Evolutionary conservation across 768 basidiomycete genomes (phyloP).

Genomic region (Chalciporus sphaerocephalus): DNA sequence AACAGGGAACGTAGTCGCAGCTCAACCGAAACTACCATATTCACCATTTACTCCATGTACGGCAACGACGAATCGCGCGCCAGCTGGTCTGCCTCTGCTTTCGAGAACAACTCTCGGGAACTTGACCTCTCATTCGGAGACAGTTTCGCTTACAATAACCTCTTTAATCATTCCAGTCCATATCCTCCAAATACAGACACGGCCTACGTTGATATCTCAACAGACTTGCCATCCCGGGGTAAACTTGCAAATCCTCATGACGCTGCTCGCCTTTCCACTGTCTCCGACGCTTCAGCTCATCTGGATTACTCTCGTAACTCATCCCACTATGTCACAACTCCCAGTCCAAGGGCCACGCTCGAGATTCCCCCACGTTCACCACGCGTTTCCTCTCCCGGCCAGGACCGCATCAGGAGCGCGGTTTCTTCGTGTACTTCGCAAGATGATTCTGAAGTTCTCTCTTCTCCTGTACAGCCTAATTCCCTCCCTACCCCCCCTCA

Average conservation of each 20-base stretch:
- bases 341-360: constrained; percentile 13
- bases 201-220: constrained; percentile 28
- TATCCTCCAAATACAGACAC: constrained; percentile 22
- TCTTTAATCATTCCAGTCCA: constrained; percentile 26
- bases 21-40: constrained; percentile 72
- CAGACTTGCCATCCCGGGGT: constrained; percentile 20
- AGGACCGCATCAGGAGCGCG: constrained; percentile 22
- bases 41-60: constrained; percentile 87
- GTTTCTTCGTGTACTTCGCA: constrained; percentile 28
- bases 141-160: constrained; percentile 32
- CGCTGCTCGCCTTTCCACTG: constrained; percentile 18
- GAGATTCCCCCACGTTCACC: constrained; percentile 25
- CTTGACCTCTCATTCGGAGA: constrained; percentile 33
- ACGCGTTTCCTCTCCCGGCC: constrained; percentile 17
- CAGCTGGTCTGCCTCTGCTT: constrained; percentile 45
- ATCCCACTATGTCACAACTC: constrained; percentile 16
- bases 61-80: constrained; percentile 49
- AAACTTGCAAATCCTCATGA: constrained; percentile 22
- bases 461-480: constrained; percentile 12
- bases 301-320: constrained; percentile 15
- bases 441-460: constrained; percentile 14
- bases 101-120: constrained; percentile 37
- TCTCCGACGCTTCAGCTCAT: constrained; percentile 27
- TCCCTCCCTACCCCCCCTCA: constrained; percentile 27
- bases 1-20: constrained; percentile 42